phyloP scores from a whole-genome alignment of 371 early-diverging fungal species.

The Mortierella sp. region DNA sequence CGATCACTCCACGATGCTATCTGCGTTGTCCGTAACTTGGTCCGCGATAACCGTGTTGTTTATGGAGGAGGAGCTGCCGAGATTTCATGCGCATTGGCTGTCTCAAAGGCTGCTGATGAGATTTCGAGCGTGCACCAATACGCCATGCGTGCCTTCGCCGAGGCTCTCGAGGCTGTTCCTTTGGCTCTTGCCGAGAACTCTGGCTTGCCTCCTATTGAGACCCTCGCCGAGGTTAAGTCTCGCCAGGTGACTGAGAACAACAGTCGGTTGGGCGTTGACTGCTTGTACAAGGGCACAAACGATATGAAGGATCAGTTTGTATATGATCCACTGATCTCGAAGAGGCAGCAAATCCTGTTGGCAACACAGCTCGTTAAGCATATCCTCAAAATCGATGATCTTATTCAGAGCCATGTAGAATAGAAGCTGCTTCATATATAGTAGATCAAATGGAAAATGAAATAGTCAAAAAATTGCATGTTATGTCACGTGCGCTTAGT shows the following conservation, averaged over 20 bases:
- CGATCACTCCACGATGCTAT: conserved; percentile 99
- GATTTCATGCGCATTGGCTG: conserved; percentile 95
- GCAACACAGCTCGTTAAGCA: conserved; percentile 99
- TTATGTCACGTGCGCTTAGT: background rate
- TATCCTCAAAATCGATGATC: conserved; percentile 98
- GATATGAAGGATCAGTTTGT: conserved; percentile 98
- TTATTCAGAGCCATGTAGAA: conserved; percentile 65
- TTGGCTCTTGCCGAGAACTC: conserved; percentile 98
- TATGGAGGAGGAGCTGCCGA: conserved; percentile 99
- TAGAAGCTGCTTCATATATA: conserved; percentile 1
- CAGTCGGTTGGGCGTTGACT: conserved; percentile 95
- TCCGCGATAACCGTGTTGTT: conserved; percentile 97
- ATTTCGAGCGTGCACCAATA: conserved; percentile 87
- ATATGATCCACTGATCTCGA: conserved; percentile 98
- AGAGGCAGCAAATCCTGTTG: conserved; percentile 97
- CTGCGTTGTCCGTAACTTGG: conserved; percentile 99
- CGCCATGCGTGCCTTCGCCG: conserved; percentile 97
- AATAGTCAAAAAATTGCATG: background rate
- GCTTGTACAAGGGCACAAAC: conserved; percentile 90
- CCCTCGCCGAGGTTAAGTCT: conserved; percentile 94
- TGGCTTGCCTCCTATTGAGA: conserved; percentile 96
- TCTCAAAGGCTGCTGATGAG: conserved; percentile 94
- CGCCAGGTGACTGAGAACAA: conserved; percentile 92
- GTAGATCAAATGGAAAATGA: background rate
- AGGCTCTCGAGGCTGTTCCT: conserved; percentile 98